These are phyloP conservation scores for Solanum rostratum DNA, from an alignment of 257 asterid genomes.

Conservation along the genomic window DNA sequence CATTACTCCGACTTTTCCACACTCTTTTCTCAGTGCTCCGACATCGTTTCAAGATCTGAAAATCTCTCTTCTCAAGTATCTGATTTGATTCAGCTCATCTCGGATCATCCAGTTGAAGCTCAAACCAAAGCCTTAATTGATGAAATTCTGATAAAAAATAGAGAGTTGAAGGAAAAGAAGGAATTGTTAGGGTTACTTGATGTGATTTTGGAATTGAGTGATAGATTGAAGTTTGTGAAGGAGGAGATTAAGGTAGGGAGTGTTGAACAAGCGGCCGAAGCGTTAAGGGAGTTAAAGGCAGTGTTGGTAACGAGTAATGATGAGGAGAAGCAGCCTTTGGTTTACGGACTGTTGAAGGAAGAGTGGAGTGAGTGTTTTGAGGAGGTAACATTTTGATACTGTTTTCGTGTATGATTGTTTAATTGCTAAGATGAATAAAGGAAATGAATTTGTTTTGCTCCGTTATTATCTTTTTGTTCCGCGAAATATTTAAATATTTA, in stretches of 20 bases:
- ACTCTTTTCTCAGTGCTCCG: slow-evolving; percentile 65
- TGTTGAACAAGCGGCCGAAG: slow-evolving; percentile 62
- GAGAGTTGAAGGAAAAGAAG: slow-evolving; percentile 56
- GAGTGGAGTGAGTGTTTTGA: slow-evolving; percentile 73
- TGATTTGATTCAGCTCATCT: slow-evolving; percentile 39
- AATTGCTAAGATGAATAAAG: background rate
- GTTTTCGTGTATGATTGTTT: background rate
- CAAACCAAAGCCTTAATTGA: slow-evolving; percentile 34
- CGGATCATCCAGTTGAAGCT: slow-evolving; percentile 53
- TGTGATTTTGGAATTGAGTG: slow-evolving; percentile 48
- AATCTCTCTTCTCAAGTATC: slow-evolving; percentile 23
- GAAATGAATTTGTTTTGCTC: background rate
- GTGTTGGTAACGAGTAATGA: slow-evolving; percentile 47
- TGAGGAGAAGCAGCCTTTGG: slow-evolving; percentile 43
- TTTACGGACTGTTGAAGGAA: slow-evolving; percentile 46
- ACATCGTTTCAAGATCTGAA: slow-evolving; percentile 57
- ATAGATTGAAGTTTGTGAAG: slow-evolving; percentile 33
- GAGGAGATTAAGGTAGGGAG: slow-evolving; percentile 39
- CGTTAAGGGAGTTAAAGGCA: slow-evolving; percentile 48
- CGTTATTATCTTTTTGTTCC: background rate
- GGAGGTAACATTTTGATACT: slow-evolving; percentile 32
- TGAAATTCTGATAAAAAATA: slow-evolving; percentile 52
- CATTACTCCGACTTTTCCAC: slow-evolving; percentile 66
- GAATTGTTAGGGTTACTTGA: slow-evolving; percentile 48
- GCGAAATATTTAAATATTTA: background rate